Conservation (phyloP, 2,329 filamentous ascomycete species). For the Colletotrichum nymphaeae region DNA sequence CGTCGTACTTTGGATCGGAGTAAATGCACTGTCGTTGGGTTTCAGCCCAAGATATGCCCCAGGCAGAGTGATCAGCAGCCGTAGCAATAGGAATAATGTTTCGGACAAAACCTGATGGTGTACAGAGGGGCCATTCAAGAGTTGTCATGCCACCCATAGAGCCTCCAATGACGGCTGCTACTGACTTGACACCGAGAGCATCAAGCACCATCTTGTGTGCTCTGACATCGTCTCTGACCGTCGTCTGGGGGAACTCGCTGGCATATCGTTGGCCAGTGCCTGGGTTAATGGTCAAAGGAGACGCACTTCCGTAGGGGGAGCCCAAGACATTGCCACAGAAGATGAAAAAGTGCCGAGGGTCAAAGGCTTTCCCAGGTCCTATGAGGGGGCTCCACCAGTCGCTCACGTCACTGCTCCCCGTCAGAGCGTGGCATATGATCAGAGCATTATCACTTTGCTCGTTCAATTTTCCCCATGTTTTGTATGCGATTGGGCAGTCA, state of each 20-base stretch:
- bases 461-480: slow-evolving; percentile 71
- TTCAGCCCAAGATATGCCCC: slow-evolving; percentile 70
- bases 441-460: slow-evolving; percentile 72
- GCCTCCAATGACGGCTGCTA: slow-evolving; percentile 65
- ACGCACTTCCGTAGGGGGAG: slow-evolving; percentile 79
- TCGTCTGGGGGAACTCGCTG: slow-evolving; percentile 73
- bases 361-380: slow-evolving; percentile 81
- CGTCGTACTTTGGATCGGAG: slow-evolving; percentile 45
- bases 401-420: slow-evolving; percentile 84
- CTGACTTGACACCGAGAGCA: slow-evolving; percentile 62
- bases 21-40: slow-evolving; percentile 63
- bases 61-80: slow-evolving; percentile 65
- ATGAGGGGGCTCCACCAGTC: slow-evolving; percentile 92
- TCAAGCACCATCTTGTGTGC: slow-evolving; percentile 67
- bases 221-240: slow-evolving; percentile 73
- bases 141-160: slow-evolving; percentile 70
- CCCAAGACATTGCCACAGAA: slow-evolving; percentile 88
- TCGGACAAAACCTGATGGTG: slow-evolving; percentile 58
- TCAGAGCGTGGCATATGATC: slow-evolving; percentile 85
- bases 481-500: slow-evolving; percentile 80
- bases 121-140: slow-evolving; percentile 68
- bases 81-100: slow-evolving; percentile 67
- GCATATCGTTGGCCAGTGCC: slow-evolving; percentile 38
- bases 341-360: slow-evolving; percentile 86
- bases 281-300: slow-evolving; percentile 8